Percentiles rank a stretch among this genome's conserved stretches.
phyloP scores from a whole-genome alignment of 352 stramenopile species.

The Phytopythium cucurbitacearum region DNA sequence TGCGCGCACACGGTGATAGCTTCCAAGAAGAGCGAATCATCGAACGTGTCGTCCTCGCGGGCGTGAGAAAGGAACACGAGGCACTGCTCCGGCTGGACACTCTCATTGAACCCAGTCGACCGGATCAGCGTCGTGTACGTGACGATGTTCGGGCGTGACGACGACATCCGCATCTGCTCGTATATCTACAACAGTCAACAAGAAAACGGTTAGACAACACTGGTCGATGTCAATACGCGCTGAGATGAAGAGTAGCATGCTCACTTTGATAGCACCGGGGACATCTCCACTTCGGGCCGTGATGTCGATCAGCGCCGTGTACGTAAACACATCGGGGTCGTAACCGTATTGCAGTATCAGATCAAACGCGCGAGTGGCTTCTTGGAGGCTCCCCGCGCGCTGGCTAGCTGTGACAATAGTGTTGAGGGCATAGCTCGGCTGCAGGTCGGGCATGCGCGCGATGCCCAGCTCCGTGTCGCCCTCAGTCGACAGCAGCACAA shows the following conservation, averaged over 20 bases:
- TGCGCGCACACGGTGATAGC: slow-evolving; percentile 48
- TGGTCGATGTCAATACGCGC: not conserved
- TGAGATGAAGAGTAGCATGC: not conserved
- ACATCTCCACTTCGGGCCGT: slow-evolving; percentile 48
- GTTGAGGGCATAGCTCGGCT: slow-evolving; percentile 74
- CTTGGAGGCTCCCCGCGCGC: slow-evolving; percentile 43
- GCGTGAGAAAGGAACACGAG: slow-evolving; percentile 45
- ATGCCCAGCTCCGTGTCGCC: slow-evolving; percentile 49
- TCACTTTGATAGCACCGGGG: slow-evolving; percentile 39
- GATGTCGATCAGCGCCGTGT: slow-evolving; percentile 79
- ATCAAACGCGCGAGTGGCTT: slow-evolving; percentile 63
- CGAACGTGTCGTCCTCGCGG: slow-evolving; percentile 42
- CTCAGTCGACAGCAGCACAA: slow-evolving; percentile 39
- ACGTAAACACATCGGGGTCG: slow-evolving; percentile 75
- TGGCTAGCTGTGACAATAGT: slow-evolving; percentile 77
- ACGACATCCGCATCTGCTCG: slow-evolving; percentile 54
- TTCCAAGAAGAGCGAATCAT: slow-evolving; percentile 59
- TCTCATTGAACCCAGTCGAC: slow-evolving; percentile 34
- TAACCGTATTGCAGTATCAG: slow-evolving; percentile 42
- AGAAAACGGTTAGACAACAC: not conserved
- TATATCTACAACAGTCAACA: slow-evolving; percentile 29
- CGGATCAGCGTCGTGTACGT: slow-evolving; percentile 73
- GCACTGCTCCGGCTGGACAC: slow-evolving; percentile 27
- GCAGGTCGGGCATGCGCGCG: slow-evolving; percentile 28
- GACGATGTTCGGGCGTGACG: slow-evolving; percentile 66